A percentile compares a stretch with the other conserved stretches of the same genome.
Conservation (phyloP, 2,329 filamentous ascomycete species). For the Clarireedia homoeocarpa region DNA sequence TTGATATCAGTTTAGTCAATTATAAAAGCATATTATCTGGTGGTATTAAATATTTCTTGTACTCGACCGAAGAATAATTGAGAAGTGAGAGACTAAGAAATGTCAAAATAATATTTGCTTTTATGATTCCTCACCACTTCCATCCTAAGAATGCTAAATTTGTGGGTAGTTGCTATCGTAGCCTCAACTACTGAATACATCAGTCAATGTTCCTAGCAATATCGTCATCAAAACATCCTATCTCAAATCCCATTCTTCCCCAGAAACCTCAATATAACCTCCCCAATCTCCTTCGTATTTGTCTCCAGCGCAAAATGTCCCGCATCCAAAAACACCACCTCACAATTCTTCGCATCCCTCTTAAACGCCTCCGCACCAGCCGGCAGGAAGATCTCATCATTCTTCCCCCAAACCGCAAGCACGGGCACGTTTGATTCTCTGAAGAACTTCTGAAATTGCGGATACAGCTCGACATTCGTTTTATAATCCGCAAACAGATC, state of each 20-base stretch:
- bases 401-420: constrained; percentile 50
- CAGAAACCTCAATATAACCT: constrained; percentile 22
- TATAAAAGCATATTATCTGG: too few relatives aligned
- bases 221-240: too few relatives aligned
- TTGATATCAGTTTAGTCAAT: too few relatives aligned
- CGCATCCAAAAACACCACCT: constrained; percentile 44
- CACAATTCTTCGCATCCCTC: constrained; percentile 39
- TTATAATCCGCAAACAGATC: constrained; percentile 50
- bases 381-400: constrained; percentile 43
- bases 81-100: too few relatives aligned
- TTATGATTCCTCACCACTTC: too few relatives aligned
- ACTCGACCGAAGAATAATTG: too few relatives aligned
- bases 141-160: too few relatives aligned
- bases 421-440: constrained; percentile 42
- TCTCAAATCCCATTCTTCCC: constrained; percentile 19
- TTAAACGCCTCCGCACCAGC: constrained; percentile 46
- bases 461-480: constrained; percentile 46
- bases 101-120: too few relatives aligned
- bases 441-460: constrained; percentile 48
- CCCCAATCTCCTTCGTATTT: constrained; percentile 17
- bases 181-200: too few relatives aligned
- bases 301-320: constrained; percentile 44
- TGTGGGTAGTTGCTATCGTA: too few relatives aligned
- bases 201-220: too few relatives aligned
- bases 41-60: too few relatives aligned